A percentile compares a stretch with the other conserved stretches of the same genome.
phyloP scores from a whole-genome alignment of 441 rosid genomes.

The Erodium trifolium region DNA sequence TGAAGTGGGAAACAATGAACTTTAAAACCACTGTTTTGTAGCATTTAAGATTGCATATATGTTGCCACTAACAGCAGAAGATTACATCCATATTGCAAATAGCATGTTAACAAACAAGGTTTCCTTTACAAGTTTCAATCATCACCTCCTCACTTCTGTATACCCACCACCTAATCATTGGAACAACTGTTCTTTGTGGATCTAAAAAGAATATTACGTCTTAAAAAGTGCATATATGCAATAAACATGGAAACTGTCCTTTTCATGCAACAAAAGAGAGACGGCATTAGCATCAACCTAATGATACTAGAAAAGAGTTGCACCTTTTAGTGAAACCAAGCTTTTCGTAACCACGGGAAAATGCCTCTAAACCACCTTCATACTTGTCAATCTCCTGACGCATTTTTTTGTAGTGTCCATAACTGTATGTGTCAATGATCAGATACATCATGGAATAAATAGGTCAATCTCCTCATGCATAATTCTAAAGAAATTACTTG shows the following conservation, averaged over 20 bases:
- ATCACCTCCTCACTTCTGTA: background rate
- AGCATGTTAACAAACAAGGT: background rate
- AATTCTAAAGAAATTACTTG: background rate
- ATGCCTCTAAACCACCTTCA: constrained; percentile 87
- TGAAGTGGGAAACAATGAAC: background rate
- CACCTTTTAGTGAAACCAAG: constrained; percentile 87
- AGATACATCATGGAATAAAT: constrained; percentile 4
- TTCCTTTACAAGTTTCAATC: background rate
- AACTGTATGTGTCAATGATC: constrained; percentile 34
- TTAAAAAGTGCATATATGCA: background rate
- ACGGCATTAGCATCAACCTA: constrained; percentile 7
- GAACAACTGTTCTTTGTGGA: background rate
- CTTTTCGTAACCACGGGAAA: constrained; percentile 91
- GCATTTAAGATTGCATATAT: background rate
- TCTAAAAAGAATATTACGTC: constrained; percentile 1
- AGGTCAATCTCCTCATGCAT: background rate
- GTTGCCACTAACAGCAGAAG: background rate
- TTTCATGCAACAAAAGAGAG: constrained; percentile 7
- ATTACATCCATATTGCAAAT: background rate
- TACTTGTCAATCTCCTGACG: constrained; percentile 64
- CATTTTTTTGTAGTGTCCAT: constrained; percentile 54
- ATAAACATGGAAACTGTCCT: constrained; percentile 10
- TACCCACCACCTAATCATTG: background rate
- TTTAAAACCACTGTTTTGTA: background rate
- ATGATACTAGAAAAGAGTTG: constrained; percentile 10